Base-by-base conservation (phyloP, 2,329 filamentous ascomycete genomes). In the Pyrenophora graminea region DNA sequence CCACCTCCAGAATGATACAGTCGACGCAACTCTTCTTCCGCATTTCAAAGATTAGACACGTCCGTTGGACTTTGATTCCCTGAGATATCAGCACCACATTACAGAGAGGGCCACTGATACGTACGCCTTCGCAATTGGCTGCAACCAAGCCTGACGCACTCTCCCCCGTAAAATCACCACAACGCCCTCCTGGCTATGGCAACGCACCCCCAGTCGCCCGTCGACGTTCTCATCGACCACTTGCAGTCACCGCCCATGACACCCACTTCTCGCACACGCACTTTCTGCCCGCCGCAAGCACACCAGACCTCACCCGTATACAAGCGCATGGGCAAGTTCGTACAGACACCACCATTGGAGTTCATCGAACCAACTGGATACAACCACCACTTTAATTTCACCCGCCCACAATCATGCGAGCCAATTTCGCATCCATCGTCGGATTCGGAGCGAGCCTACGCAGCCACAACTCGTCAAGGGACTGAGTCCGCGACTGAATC, bases 1-100 rank as follows among this genome's bases (percentile, higher is more conserved):
- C 52, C 63, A 63, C 62, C 59, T 67, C 61, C 64, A 74, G 72
- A 71, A 74, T 74, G 72, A 71, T 69, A 74, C 61, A 72, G 67
- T 70, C 69, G 64, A 63, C 68, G 61, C 70, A 72, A 53, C 63
- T 61, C 56, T 66, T 66, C 48, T 66, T 66, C 60, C 65, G 62
- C 50, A 67, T 61, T 61, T 59, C 60, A 56, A 69, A 63, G 61
- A 59, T 57, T 55, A 64, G 62, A 62, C 64, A 63, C 61, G 56
- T 61, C 58, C 61, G 61, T 56, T 63, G 68, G 64, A 63, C 58
- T 53, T 61, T 67, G 56, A 67, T 67, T 62, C 69, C 70, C 55
- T 73, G 60, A 70, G 42, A 40, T 36, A 61, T 60, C 32, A 57
- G 46, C 51, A 61, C 41, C 39, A 50, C 47, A 27, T 49, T 48